Conservation (phyloP, 345 rosid species). For the Odontarrhena argentea region DNA sequence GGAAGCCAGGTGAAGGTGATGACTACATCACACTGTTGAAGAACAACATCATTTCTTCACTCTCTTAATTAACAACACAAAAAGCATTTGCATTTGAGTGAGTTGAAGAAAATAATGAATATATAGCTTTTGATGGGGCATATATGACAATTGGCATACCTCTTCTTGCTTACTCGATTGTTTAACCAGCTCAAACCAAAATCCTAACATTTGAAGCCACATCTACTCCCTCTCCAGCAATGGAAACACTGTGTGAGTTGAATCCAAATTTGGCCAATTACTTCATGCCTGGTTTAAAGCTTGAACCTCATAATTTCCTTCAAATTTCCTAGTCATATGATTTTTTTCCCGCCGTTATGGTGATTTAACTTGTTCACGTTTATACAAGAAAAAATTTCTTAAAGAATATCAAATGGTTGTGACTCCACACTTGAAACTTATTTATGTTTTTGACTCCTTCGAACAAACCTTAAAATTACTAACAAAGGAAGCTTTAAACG, state of each 20-base stretch:
- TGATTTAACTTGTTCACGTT: too few relatives aligned
- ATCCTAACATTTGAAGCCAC: background rate
- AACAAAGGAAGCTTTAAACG: too few relatives aligned
- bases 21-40: conserved; percentile 38
- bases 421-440: too few relatives aligned
- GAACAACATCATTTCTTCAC: conserved; percentile 35
- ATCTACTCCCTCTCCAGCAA: too few relatives aligned
- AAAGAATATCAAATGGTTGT: too few relatives aligned
- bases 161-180: background rate
- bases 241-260: too few relatives aligned
- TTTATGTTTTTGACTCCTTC: too few relatives aligned
- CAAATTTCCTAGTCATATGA: too few relatives aligned
- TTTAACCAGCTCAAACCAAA: background rate
- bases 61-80: conserved; percentile 29
- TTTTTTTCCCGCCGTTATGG: too few relatives aligned
- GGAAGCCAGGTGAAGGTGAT: conserved; percentile 35
- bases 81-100: background rate
- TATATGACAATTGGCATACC: background rate
- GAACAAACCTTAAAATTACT: too few relatives aligned
- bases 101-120: conserved; percentile 14
- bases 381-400: too few relatives aligned
- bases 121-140: conserved; percentile 16
- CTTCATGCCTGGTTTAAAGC: conserved; percentile 1
- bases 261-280: too few relatives aligned
- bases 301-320: background rate